Percentiles rank a stretch among this genome's conserved stretches.
Evolutionary conservation across 2,329 filamentous ascomycete species (phyloP).

Genomic region (Dothistroma pini): DNA sequence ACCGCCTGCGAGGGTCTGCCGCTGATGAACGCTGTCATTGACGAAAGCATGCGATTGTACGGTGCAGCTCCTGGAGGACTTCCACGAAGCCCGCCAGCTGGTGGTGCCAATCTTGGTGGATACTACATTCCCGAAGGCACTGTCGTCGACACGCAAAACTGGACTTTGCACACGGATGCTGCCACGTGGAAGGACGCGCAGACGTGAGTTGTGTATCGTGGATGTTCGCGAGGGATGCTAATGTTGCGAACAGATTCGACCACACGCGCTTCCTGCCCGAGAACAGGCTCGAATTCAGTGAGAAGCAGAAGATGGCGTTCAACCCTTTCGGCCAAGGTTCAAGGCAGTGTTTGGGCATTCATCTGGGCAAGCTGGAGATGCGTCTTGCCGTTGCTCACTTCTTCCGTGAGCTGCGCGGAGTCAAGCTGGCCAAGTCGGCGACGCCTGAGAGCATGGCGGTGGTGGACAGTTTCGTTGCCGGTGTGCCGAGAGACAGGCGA

Average conservation of each 20-base stretch:
- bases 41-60: slow-evolving; percentile 39
- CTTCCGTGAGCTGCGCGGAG: slow-evolving; percentile 14
- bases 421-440: slow-evolving; percentile 8
- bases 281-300: neutral
- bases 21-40: slow-evolving; percentile 36
- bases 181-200: neutral
- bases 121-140: slow-evolving; percentile 34
- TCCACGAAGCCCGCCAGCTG: slow-evolving; percentile 34
- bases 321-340: slow-evolving; percentile 13
- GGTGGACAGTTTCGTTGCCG: slow-evolving; percentile 1
- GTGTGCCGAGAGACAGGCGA: neutral
- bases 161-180: slow-evolving; percentile 36
- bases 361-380: slow-evolving; percentile 17
- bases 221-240: neutral
- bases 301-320: neutral
- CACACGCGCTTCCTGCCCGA: slow-evolving; percentile 4
- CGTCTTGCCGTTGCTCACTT: slow-evolving; percentile 12
- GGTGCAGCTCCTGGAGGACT: slow-evolving; percentile 35
- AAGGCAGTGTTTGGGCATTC: slow-evolving; percentile 12
- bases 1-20: slow-evolving; percentile 32
- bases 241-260: neutral
- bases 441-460: slow-evolving; percentile 14
- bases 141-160: slow-evolving; percentile 38
- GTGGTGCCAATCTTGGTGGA: slow-evolving; percentile 32
- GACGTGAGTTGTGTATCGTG: neutral